Base-by-base conservation (phyloP, 2,329 filamentous ascomycete genomes). In the Arthrobotrys sphaeroides region DNA sequence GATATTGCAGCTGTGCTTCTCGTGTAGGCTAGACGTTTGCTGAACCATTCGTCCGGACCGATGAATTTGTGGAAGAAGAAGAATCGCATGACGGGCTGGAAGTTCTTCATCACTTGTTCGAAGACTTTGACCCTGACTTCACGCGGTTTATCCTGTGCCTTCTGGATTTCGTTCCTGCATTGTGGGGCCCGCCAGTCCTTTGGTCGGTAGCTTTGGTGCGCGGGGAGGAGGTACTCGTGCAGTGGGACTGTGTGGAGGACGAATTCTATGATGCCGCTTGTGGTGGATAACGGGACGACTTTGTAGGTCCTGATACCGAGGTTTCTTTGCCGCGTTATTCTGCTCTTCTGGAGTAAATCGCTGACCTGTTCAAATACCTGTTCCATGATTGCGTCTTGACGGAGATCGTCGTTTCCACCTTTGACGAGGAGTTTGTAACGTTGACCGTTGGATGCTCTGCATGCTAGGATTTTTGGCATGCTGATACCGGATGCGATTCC, bases 371-470 rank as follows among this genome's bases (percentile, higher is more conserved):
- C 92, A 82, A 99, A 99, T 0, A 99, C 95, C 83, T 99, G 95
- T 83, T 99, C 96, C 96, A 99, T 99, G 85, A 90, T 99, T 47
- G 94, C 93, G 80, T 99, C 95, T 84, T 99, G 95, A 6, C 96
- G 91, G 10, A 99, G 87, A 81, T 99, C 94, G 82, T 99, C 95
- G 80, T 94, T 94, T 16, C 95, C 94, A 77, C 93, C 93, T 85
- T 99, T 99, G 81, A 97, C 92, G 77, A 99, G 85, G 83, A 97
- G 93, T 82, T 92, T 97, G 84, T 94, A 97, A 36, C 86, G 87
- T 67, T 86, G 84, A 5, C 95, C 96, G 82, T 97, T 88, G 16
- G 87, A 91, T 13, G 89, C 92, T 18, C 92, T 83, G 1, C 90
- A 91, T 0, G 93, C 95, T 68, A 98, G 89, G 77, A 97, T 93